Evolutionary conservation across 164 flowering plant species (phyloP).

Genomic region (Vitis vinifera): ASM3070453v1 NC_081815.1:4628001-4628500

Average conservation of each 20-base stretch:
- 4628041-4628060: too few species aligned
- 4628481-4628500: slow-evolving; percentile 51
- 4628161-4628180: too few species aligned
- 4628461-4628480: slow-evolving; percentile 60
- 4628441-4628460: slow-evolving; percentile 49
- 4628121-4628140: too few species aligned
- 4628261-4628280: slow-evolving; percentile 69
- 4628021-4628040: too few species aligned
- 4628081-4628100: too few species aligned
- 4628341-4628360: slow-evolving; percentile 53
- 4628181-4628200: background rate
- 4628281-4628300: slow-evolving; percentile 65
- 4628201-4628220: slow-evolving; percentile 31
- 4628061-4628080: too few species aligned
- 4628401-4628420: slow-evolving; percentile 62
- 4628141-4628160: too few species aligned
- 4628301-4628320: slow-evolving; percentile 57
- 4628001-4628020: too few species aligned
- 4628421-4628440: slow-evolving; percentile 63
- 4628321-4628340: slow-evolving; percentile 54
- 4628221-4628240: slow-evolving; percentile 63
- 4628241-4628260: slow-evolving; percentile 69
- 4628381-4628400: slow-evolving; percentile 79
- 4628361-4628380: slow-evolving; percentile 41
- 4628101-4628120: too few species aligned